phyloP scores from a whole-genome alignment of 352 stramenopile genomes.

The Phytophthora uliginosa region DNA sequence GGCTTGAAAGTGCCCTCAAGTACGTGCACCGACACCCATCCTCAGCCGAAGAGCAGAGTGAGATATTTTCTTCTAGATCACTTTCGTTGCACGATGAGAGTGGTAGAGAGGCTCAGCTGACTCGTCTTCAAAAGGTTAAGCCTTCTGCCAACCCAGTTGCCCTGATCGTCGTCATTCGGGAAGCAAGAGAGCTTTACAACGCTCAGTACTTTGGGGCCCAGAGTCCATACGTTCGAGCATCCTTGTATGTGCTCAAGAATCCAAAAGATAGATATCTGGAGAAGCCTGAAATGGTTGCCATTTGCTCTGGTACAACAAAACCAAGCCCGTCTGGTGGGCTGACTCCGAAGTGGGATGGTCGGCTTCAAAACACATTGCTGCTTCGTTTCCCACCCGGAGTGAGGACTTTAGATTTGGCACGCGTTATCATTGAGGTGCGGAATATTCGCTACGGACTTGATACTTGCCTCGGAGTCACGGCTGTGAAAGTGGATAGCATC shows the following conservation, averaged over 20 bases:
- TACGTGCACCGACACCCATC: conserved; percentile 78
- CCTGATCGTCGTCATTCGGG: conserved; percentile 83
- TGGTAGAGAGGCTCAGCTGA: conserved; percentile 59
- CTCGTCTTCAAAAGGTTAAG: conserved; percentile 81
- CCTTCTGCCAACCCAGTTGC: conserved; percentile 82
- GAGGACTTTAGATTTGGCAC: conserved; percentile 69
- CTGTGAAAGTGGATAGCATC: conserved; percentile 86
- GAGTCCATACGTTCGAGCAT: conserved; percentile 87
- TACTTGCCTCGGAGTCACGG: conserved; percentile 85
- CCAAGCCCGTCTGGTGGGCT: conserved; percentile 79
- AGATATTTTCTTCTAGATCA: conserved; percentile 71
- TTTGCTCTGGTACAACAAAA: conserved; percentile 84
- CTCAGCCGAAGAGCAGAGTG: conserved; percentile 55
- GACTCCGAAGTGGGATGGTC: conserved; percentile 78
- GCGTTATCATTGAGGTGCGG: conserved; percentile 89
- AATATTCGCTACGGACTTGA: conserved; percentile 89
- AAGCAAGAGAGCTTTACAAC: conserved; percentile 86
- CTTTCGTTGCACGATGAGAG: conserved; percentile 70
- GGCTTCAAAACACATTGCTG: conserved; percentile 85
- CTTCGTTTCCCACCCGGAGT: conserved; percentile 76
- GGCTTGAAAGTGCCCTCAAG: conserved; percentile 72
- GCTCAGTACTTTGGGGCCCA: conserved; percentile 89
- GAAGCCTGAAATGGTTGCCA: conserved; percentile 80
- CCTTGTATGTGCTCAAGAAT: conserved; percentile 88
- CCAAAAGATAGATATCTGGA: conserved; percentile 80